These are phyloP conservation scores for Penicillium janthinellum DNA, from an alignment of 2,329 filamentous ascomycete genomes.

Conservation along the genomic window DNA sequence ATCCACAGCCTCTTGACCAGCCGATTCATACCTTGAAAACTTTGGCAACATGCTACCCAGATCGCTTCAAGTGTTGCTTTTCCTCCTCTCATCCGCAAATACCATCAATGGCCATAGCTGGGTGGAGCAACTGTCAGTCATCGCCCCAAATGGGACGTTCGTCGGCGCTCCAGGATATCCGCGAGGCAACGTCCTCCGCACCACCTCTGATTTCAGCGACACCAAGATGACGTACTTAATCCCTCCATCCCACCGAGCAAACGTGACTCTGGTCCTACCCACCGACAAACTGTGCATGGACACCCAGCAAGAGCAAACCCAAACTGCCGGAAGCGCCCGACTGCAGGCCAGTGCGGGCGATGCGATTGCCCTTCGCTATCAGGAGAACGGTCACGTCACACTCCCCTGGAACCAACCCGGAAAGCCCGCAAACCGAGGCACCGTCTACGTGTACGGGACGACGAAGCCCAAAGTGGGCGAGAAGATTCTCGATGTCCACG, in stretches of 20 bases:
- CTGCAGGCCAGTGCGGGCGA: slow-evolving; percentile 64
- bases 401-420: slow-evolving; percentile 57
- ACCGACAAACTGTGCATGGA: slow-evolving; percentile 65
- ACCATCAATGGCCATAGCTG: slow-evolving; percentile 67
- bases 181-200: slow-evolving; percentile 68
- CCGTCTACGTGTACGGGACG: slow-evolving; percentile 75
- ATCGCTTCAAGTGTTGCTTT: slow-evolving; percentile 31
- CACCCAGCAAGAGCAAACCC: slow-evolving; percentile 61
- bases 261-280: slow-evolving; percentile 52
- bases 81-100: slow-evolving; percentile 22
- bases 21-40: background rate
- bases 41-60: slow-evolving; percentile 12
- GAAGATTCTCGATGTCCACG: slow-evolving; percentile 65
- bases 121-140: slow-evolving; percentile 74
- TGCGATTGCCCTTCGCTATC: slow-evolving; percentile 66
- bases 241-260: slow-evolving; percentile 54
- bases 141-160: slow-evolving; percentile 74
- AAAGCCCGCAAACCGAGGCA: slow-evolving; percentile 68
- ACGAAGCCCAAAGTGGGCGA: slow-evolving; percentile 60
- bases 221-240: slow-evolving; percentile 64
- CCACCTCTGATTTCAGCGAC: slow-evolving; percentile 59
- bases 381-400: slow-evolving; percentile 77
- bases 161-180: slow-evolving; percentile 70
- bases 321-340: slow-evolving; percentile 62
- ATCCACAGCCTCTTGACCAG: background rate